Evolutionary conservation across 306 rosid genomes (phyloP), one percentile per base, ranked within the genome.

Genomic region (Carpinus viminea): DNA sequence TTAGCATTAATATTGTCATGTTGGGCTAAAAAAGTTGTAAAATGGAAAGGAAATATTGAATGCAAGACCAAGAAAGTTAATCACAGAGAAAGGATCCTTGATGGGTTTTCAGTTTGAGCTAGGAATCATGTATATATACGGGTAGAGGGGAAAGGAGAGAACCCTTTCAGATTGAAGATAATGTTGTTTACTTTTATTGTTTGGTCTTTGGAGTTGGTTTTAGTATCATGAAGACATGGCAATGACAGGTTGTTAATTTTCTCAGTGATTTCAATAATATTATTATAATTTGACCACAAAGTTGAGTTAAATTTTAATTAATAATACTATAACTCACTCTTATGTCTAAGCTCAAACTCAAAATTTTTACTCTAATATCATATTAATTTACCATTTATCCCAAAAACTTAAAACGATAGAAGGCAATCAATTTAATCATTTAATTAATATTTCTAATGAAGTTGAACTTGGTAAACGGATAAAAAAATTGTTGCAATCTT

Each of bases 1-100:
- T 82, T 72, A 56, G 65, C 70, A 52, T 81, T 78, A 41, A 5
- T 41, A 1, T 41, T 7, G 85, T 83, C 91, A 90, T 92, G 7
- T 81, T 81, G 17, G 65, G 64, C 15, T 72, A 78, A 51, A 50
- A n/a, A n/a, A 70, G 55, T 13, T 17, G 41, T 26, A 59, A 55
- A 59, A 5, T 3, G 16, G 81, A 26, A 48, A 20, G 47, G 20
- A n/a, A 4, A 2, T 18, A 31, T 10, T 55, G 53, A 31, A 43
- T 18, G 26, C 6, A 56, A 20, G 4, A 17, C 11, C 0, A 38
- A 43, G 38, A 20, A 48, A 38, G 15, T 17, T 51, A 52, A 52
- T 47, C 53, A 38, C 20, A 4, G 9, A 71, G 48, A 80, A 0
- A 52, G 34, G 4, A 47, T 28, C 43, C 5, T 18, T 12, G 48